Conservation (phyloP, 2,329 filamentous ascomycete genomes). For the Nigrospora osmanthi region DNA sequence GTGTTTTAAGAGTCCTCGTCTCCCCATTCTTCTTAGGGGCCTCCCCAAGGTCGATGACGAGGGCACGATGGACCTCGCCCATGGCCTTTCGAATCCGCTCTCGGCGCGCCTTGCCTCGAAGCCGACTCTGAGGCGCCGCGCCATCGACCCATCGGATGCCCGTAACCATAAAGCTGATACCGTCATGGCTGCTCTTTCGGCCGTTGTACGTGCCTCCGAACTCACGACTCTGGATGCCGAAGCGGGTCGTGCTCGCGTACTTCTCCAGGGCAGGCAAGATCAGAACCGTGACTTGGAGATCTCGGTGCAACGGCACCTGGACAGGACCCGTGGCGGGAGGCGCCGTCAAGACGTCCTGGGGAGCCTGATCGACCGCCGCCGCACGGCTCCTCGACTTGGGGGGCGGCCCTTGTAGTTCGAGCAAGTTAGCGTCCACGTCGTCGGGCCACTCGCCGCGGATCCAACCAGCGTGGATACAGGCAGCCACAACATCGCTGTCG, state of each 20-base stretch:
- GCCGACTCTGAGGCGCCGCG: conserved; percentile 47
- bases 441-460: conserved; percentile 82
- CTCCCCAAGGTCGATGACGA: conserved; percentile 21
- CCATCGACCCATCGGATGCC: conserved; percentile 81
- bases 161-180: conserved; percentile 80
- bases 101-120: conserved; percentile 46
- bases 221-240: conserved; percentile 73
- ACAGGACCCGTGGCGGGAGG: conserved; percentile 57
- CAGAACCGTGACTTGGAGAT: conserved; percentile 80
- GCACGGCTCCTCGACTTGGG: conserved; percentile 25
- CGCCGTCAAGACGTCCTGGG: conserved; percentile 35
- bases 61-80: conserved; percentile 37
- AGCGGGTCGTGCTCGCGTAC: conserved; percentile 68
- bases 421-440: conserved; percentile 62
- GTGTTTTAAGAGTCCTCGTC: background rate
- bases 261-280: conserved; percentile 72
- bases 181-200: conserved; percentile 56
- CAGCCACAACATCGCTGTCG: conserved; percentile 87
- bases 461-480: conserved; percentile 89
- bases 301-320: conserved; percentile 57
- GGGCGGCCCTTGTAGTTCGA: conserved; percentile 43
- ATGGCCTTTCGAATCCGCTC: conserved; percentile 51
- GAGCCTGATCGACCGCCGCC: conserved; percentile 16
- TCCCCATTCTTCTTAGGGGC: conserved; percentile 17
- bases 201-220: conserved; percentile 54